Conservation (phyloP, 2,329 filamentous ascomycete species). For the Lasiodiplodia theobromae region DNA sequence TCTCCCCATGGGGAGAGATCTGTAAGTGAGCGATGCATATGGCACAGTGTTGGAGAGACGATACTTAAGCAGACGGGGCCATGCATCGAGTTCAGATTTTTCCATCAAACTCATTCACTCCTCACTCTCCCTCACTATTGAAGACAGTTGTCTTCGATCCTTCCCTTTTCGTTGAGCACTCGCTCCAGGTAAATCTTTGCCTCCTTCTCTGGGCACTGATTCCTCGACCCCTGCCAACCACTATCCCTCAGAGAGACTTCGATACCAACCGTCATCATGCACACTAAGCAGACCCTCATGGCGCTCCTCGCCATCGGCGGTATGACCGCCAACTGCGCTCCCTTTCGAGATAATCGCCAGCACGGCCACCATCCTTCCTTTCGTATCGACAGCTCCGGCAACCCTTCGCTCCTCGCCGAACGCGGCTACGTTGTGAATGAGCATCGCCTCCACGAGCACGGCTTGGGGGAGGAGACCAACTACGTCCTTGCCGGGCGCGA, state of each 20-base stretch:
- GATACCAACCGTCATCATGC: neutral
- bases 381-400: no score
- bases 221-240: neutral
- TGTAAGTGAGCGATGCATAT: neutral
- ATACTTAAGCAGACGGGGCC: neutral
- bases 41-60: neutral
- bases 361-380: no score
- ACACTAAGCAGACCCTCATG: neutral
- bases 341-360: neutral
- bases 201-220: neutral
- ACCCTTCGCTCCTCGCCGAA: no score
- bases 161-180: neutral
- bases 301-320: constrained; percentile 7
- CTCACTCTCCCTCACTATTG: neutral
- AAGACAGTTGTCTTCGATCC: neutral
- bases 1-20: neutral
- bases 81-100: neutral
- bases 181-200: neutral
- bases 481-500: no score
- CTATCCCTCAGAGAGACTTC: neutral
- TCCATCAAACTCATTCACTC: neutral
- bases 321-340: neutral
- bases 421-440: no score
- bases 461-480: no score
- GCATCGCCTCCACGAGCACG: no score